phyloP scores from a whole-genome alignment of 495 filamentous ascomycete species.

The Aspergillus panamensis region DNA sequence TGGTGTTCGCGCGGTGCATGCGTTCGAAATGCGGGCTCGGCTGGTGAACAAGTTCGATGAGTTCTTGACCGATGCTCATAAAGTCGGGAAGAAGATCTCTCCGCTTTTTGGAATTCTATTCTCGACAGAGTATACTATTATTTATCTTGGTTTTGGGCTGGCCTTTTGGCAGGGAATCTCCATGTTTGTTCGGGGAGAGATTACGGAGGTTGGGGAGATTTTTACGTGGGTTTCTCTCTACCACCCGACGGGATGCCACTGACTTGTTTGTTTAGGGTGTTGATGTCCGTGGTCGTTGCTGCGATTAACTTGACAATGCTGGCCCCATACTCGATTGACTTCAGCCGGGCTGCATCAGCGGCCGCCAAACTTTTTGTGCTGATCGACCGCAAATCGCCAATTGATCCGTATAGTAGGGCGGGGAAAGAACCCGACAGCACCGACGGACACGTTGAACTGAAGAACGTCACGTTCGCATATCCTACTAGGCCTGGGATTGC shows the following conservation, averaged over 20 bases:
- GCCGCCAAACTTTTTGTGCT: conserved; percentile 36
- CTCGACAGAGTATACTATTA: conserved; percentile 12
- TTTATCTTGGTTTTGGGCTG: conserved; percentile 20
- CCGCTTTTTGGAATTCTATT: conserved; percentile 9
- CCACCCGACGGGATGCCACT: background rate
- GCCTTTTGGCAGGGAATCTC: conserved; percentile 26
- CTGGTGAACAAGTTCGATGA: conserved; percentile 11
- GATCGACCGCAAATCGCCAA: conserved; percentile 31
- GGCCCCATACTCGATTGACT: conserved; percentile 25
- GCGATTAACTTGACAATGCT: conserved; percentile 21
- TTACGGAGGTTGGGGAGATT: conserved; percentile 62
- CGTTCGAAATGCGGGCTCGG: conserved; percentile 15
- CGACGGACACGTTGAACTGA: background rate
- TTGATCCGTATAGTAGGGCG: conserved; percentile 25
- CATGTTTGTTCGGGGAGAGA: conserved; percentile 70
- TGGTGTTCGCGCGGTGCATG: conserved; percentile 12
- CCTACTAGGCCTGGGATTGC: conserved; percentile 35
- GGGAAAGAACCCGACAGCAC: background rate
- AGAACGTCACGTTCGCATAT: conserved; percentile 58
- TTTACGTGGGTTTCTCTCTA: background rate
- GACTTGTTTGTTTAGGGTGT: background rate
- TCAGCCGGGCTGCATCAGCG: conserved; percentile 35
- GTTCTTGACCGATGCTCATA: conserved; percentile 2
- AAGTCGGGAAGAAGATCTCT: background rate
- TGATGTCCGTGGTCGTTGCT: conserved; percentile 28